Conservation (phyloP, 2,329 filamentous ascomycete species). For the Aureobasidium sp. region DNA sequence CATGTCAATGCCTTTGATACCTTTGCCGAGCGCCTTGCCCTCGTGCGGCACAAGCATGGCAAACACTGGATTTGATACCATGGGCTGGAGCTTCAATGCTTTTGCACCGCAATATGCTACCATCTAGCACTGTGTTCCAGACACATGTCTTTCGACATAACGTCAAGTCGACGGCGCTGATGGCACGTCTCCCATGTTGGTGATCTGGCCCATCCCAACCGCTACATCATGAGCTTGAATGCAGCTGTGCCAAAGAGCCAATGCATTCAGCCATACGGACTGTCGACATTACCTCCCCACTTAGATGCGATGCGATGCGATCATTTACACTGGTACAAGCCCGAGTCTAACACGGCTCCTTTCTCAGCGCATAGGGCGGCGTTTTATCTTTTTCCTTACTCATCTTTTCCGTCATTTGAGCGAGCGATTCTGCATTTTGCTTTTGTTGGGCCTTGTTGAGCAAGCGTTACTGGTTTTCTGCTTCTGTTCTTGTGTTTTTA, state of each 20-base stretch:
- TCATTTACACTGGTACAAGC: conserved; percentile 1
- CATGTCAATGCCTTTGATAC: conserved; percentile 67
- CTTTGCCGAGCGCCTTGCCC: conserved; percentile 79
- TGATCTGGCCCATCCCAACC: conserved; percentile 39
- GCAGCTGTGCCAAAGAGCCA: conserved; percentile 25
- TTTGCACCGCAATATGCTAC: conserved; percentile 66
- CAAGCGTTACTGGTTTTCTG: conserved; percentile 5
- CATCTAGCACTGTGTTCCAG: conserved; percentile 59
- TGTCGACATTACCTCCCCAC: background rate
- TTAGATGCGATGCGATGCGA: conserved; percentile 15
- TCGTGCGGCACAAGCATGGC: conserved; percentile 62
- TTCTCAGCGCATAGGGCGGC: conserved; percentile 4
- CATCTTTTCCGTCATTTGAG: conserved; percentile 1
- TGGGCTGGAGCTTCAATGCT: conserved; percentile 83
- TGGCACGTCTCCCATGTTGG: conserved; percentile 21
- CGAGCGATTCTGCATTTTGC: conserved; percentile 14
- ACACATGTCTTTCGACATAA: background rate
- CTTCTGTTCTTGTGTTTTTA: background rate
- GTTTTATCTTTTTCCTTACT: conserved; percentile 5
- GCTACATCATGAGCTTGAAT: conserved; percentile 17
- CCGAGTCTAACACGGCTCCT: background rate
- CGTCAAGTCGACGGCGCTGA: background rate
- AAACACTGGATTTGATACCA: conserved; percentile 62
- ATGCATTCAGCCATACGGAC: conserved; percentile 31
- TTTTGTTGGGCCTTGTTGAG: conserved; percentile 11